These are phyloP conservation scores for Fusarium ambrosium DNA, from an alignment of 2,329 filamentous ascomycete species.

Conservation along the genomic window DNA sequence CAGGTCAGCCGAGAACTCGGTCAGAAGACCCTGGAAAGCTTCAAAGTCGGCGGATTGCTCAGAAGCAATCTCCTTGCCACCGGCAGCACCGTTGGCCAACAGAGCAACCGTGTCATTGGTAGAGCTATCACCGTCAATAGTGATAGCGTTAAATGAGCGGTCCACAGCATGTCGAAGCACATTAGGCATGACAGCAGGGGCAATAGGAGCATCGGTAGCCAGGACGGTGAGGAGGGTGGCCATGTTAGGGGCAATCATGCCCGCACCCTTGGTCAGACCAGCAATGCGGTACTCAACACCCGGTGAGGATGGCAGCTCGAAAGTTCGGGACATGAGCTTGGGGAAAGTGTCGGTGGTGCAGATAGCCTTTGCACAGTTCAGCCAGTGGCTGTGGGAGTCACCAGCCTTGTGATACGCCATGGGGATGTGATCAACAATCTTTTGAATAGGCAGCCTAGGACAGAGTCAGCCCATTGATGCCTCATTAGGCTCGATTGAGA, in stretches of 20 bases:
- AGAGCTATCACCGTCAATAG: conserved; percentile 95
- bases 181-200: conserved; percentile 73
- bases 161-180: conserved; percentile 82
- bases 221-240: conserved; percentile 93
- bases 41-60: conserved; percentile 72
- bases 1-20: conserved; percentile 83
- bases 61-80: conserved; percentile 73
- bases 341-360: conserved; percentile 99
- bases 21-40: conserved; percentile 79
- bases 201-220: conserved; percentile 89
- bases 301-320: conserved; percentile 85
- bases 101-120: conserved; percentile 97
- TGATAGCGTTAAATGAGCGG: conserved; percentile 95
- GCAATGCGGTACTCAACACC: conserved; percentile 84
- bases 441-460: conserved; percentile 84
- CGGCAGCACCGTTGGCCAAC: conserved; percentile 94
- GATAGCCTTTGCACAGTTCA: conserved; percentile 88
- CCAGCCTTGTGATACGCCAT: conserved; percentile 79
- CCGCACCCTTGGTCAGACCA: conserved; percentile 97
- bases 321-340: conserved; percentile 89
- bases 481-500: conserved; percentile 10
- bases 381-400: conserved; percentile 85
- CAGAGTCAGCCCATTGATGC: conserved; percentile 26
- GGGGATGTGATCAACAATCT: conserved; percentile 88
- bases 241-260: conserved; percentile 99